Conservation (phyloP, 305 asterid genomes). For the Ajuga reptans region DNA sequence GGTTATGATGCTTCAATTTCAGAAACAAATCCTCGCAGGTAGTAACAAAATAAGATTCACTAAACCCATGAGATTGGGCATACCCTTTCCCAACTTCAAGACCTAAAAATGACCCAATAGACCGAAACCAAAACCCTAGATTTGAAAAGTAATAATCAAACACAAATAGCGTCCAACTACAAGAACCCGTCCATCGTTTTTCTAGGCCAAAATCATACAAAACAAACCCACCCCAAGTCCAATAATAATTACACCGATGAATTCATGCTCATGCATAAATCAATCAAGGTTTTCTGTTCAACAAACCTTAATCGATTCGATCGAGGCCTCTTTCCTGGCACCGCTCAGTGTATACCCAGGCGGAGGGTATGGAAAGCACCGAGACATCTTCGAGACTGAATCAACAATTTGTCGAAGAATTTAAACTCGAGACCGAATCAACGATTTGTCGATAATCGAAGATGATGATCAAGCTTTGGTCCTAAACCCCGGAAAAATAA, state of each 20-base stretch:
- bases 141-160: not conserved
- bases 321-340: slow-evolving; percentile 47
- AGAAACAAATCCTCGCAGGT: too few species aligned
- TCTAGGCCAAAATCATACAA: not conserved
- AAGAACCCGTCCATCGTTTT: not conserved
- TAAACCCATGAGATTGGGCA: not conserved
- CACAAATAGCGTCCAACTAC: not conserved
- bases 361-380: slow-evolving; percentile 72
- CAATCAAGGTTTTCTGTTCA: slow-evolving; percentile 34
- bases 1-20: too few species aligned
- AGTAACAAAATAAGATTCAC: not conserved
- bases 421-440: too few species aligned
- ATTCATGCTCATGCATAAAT: slow-evolving; percentile 26
- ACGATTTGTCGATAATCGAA: not conserved
- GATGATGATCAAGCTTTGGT: not conserved
- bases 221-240: slow-evolving; percentile 8
- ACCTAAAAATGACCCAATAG: not conserved
- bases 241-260: not conserved
- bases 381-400: slow-evolving; percentile 45
- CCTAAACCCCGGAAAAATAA: not conserved
- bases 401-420: slow-evolving; percentile 7
- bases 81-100: not conserved
- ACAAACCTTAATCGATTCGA: slow-evolving; percentile 84
- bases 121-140: not conserved
- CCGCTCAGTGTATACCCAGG: slow-evolving; percentile 45